Evolutionary conservation across 768 basidiomycete genomes (phyloP).

Genomic region (Suillus occidentalis): DNA sequence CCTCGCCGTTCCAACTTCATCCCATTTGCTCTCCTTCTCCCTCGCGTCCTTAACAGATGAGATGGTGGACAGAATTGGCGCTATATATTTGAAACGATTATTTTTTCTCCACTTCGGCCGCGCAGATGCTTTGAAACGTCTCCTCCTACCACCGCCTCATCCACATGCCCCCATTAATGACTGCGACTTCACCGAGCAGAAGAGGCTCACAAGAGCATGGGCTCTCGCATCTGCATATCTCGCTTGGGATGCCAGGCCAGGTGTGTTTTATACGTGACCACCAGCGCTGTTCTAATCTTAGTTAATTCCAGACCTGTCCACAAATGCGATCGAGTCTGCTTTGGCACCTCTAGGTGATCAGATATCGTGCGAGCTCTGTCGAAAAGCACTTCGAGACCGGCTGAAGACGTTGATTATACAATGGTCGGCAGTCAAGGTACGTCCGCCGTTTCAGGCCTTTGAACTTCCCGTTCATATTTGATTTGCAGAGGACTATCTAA

Average conservation of each 20-base stretch:
- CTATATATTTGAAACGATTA: slow-evolving; percentile 75
- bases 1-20: slow-evolving; percentile 73
- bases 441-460: background rate
- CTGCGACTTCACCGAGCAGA: slow-evolving; percentile 77
- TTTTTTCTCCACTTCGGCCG: slow-evolving; percentile 86
- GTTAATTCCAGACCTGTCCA: slow-evolving; percentile 60
- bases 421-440: slow-evolving; percentile 79
- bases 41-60: slow-evolving; percentile 71
- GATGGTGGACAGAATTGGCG: slow-evolving; percentile 66
- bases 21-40: slow-evolving; percentile 71
- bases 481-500: background rate
- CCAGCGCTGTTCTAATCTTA: slow-evolving; percentile 7
- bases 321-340: slow-evolving; percentile 68
- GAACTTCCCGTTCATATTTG: background rate
- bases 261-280: slow-evolving; percentile 37
- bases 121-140: slow-evolving; percentile 76
- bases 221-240: slow-evolving; percentile 80
- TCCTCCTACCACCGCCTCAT: slow-evolving; percentile 71
- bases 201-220: slow-evolving; percentile 79
- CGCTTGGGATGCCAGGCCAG: slow-evolving; percentile 81
- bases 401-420: slow-evolving; percentile 68
- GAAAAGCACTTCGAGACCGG: slow-evolving; percentile 58
- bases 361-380: slow-evolving; percentile 69
- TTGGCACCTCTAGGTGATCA: slow-evolving; percentile 69
- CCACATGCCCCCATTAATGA: slow-evolving; percentile 67